Evolutionary conservation across 257 asterid species (phyloP).

Genomic region (Solanum clarkiae): DNA sequence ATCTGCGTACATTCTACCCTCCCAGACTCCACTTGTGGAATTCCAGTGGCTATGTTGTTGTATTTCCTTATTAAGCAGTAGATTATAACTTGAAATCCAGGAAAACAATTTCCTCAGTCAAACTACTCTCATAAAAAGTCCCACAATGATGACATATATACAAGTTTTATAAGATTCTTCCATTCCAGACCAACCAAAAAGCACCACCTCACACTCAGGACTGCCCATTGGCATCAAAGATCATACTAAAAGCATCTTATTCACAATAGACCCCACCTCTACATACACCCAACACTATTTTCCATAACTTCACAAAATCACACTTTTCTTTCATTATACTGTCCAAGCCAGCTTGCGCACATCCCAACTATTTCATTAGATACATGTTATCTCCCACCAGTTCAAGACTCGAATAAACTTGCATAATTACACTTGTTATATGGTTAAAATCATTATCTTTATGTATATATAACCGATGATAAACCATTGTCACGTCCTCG

Average conservation of each 20-base stretch:
- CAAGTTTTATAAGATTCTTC: slow-evolving; percentile 21
- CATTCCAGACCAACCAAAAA: slow-evolving; percentile 15
- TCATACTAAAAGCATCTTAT: slow-evolving; percentile 30
- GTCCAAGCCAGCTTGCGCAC: neutral
- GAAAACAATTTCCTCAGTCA: neutral
- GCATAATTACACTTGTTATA: no score
- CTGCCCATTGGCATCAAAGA: slow-evolving; percentile 22
- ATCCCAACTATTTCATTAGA: neutral
- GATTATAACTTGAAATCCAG: neutral
- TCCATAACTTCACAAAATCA: neutral
- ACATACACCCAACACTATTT: slow-evolving; percentile 11
- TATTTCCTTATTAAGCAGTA: neutral
- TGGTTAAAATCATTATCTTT: no score
- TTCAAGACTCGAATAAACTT: neutral
- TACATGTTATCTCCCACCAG: neutral
- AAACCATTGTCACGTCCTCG: no score
- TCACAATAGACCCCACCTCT: slow-evolving; percentile 47
- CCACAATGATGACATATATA: slow-evolving; percentile 3
- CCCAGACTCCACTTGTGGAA: no score
- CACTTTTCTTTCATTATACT: neutral
- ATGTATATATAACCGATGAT: no score
- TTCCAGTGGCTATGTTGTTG: no score
- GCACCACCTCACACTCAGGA: slow-evolving; percentile 7
- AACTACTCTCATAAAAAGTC: neutral
- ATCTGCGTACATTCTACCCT: no score